phyloP scores from a whole-genome alignment of 495 filamentous ascomycete genomes.

The Aspergillus indologenus region DNA sequence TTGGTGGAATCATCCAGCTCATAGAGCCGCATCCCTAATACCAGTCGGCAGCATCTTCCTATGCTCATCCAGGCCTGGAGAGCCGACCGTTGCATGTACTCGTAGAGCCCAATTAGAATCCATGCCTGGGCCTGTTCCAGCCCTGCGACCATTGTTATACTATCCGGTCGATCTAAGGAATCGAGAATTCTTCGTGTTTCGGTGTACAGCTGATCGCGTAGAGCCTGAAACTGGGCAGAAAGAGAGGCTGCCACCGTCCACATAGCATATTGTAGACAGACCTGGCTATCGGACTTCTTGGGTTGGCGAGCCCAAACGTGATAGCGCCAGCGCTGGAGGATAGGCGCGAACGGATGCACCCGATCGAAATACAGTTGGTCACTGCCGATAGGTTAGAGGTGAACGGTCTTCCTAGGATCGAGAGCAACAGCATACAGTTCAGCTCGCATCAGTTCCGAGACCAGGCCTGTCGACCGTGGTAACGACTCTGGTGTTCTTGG shows the following conservation, averaged over 20 bases:
- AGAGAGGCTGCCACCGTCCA: constrained; percentile 52
- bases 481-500: constrained; percentile 13
- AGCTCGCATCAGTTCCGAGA: constrained; percentile 33
- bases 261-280: constrained; percentile 54
- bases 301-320: constrained; percentile 32
- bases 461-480: constrained; percentile 10
- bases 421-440: constrained; percentile 36
- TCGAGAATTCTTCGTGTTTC: constrained; percentile 48
- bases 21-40: constrained; percentile 48
- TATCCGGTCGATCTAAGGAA: constrained; percentile 13
- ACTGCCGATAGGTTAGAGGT: constrained; percentile 16
- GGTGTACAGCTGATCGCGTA: constrained; percentile 45
- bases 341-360: constrained; percentile 52
- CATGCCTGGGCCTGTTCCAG: constrained; percentile 52
- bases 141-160: constrained; percentile 3
- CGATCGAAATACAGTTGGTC: constrained; percentile 60
- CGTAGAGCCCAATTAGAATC: constrained; percentile 52
- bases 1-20: constrained; percentile 42
- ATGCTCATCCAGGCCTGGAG: constrained; percentile 53
- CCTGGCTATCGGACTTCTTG: constrained; percentile 28
- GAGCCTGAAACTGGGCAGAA: constrained; percentile 49
- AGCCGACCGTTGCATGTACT: constrained; percentile 46
- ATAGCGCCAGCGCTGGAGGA: constrained; percentile 49
- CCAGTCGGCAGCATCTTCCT: constrained; percentile 51
- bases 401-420: neutral